Evolutionary conservation across 192 early-diverging fungal genomes (phyloP).

Genomic region (Rhizophagus prolifer): DNA sequence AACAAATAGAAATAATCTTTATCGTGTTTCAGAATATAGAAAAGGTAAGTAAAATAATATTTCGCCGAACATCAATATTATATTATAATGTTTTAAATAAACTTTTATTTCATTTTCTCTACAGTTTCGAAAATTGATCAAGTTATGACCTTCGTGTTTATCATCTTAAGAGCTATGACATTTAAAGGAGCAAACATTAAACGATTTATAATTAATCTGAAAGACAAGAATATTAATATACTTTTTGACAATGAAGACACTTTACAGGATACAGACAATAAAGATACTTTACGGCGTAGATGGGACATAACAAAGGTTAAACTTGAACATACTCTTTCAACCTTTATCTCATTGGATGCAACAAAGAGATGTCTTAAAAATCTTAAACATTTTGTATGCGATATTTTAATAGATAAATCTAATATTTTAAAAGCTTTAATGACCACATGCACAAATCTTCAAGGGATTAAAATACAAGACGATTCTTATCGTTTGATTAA

Average conservation of each 20-base stretch:
- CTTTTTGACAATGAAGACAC: not conserved
- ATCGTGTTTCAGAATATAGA: not conserved
- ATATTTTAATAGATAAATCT: not conserved
- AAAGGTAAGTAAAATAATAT: not conserved
- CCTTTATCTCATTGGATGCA: not conserved
- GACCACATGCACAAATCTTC: not conserved
- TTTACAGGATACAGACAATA: not conserved
- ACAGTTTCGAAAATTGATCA: not conserved
- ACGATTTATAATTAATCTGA: not conserved
- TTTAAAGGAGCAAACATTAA: not conserved
- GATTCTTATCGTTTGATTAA: constrained; percentile 1
- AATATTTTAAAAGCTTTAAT: not conserved
- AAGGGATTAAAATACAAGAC: not conserved
- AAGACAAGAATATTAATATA: not conserved
- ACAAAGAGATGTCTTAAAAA: not conserved
- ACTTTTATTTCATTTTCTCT: not conserved
- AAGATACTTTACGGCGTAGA: not conserved
- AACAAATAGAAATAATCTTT: not conserved
- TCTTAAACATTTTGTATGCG: not conserved
- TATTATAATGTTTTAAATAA: not conserved
- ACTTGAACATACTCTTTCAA: not conserved
- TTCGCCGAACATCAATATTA: too few species aligned
- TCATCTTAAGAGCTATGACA: not conserved
- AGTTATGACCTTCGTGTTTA: not conserved
- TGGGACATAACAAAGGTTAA: not conserved